Evolutionary conservation across 192 early-diverging fungal species (phyloP).

Genomic region (Coemansia sp.): DNA sequence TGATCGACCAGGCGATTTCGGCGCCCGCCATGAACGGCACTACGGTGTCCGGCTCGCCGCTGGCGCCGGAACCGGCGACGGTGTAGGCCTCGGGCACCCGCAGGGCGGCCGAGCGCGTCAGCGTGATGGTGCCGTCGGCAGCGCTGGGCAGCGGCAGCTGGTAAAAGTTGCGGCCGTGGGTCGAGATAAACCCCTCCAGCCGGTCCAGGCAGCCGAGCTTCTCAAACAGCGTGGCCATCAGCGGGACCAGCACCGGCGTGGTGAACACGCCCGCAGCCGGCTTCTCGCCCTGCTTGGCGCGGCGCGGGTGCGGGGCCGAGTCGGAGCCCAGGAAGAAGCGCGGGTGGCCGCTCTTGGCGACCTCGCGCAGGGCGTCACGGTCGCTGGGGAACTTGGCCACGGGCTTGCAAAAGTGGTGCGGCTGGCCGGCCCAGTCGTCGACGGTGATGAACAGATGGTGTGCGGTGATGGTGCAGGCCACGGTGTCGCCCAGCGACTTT

Average conservation of each 20-base stretch:
- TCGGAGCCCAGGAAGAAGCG: slow-evolving; percentile 97
- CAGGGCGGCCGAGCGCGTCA: slow-evolving; percentile 13
- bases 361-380: slow-evolving; percentile 77
- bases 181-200: slow-evolving; percentile 77
- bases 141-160: slow-evolving; percentile 55
- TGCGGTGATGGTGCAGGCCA: slow-evolving; percentile 92
- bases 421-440: slow-evolving; percentile 97
- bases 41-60: slow-evolving; percentile 43
- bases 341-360: slow-evolving; percentile 81
- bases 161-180: slow-evolving; percentile 84
- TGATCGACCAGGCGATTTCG: slow-evolving; percentile 60
- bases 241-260: slow-evolving; percentile 75
- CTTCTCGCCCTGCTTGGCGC: slow-evolving; percentile 74
- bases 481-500: slow-evolving; percentile 84
- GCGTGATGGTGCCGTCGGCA: slow-evolving; percentile 18
- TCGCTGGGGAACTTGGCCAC: slow-evolving; percentile 95
- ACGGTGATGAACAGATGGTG: slow-evolving; percentile 89
- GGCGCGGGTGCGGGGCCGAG: slow-evolving; percentile 89
- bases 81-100: slow-evolving; percentile 24
- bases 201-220: slow-evolving; percentile 77
- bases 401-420: slow-evolving; percentile 97
- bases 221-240: slow-evolving; percentile 87
- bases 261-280: slow-evolving; percentile 92
- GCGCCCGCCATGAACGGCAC: slow-evolving; percentile 85
- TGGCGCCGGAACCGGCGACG: neutral